Evolutionary conservation across 2,329 filamentous ascomycete genomes (phyloP), one percentile per base, ranked within the genome.

Genomic region (Penicillium capsulatum): DNA sequence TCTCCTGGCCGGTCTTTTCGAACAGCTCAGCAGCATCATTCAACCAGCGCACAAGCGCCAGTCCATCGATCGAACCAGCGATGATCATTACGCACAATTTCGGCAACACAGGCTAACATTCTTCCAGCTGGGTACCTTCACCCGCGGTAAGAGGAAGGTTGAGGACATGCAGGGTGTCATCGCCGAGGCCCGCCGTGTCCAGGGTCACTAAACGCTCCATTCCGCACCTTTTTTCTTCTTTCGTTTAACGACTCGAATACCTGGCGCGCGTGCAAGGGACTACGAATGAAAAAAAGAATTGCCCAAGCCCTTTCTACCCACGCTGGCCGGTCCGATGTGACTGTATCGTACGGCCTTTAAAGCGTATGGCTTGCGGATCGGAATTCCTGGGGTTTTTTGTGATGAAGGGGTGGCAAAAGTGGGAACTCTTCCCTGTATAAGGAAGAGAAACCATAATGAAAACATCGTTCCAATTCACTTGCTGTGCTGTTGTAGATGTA

Each of bases 91-190:
- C 7, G 22, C 22, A n/a, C n/a, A 37, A 11, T 17, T 31, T 8
- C 11, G n/a, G 19, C 29, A 40, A 22, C n/a, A 17, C 36, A 28
- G 7, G 32, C 53, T 57, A 50, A 59, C 51, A 32, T 48, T 37
- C 40, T 43, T 53, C 35, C 54, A 92, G 85, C 90, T 98, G 79
- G 92, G 92, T 71, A 97, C 92, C 63, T 97, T 97, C 75, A 86
- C 87, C 68, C 91, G 92, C 73, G 91, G 91, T 68, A 98, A 98
- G 91, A 84, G 81, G 72, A 98, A 98, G 91, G 92, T 98, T 61
- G 92, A 98, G 71, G 91, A 97, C 79, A 88, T 98, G 77, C 87
- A 89, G 77, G 83, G 87, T 66, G 86, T 98, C 74, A 98, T 98
- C 70, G 88, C 91, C 66, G 92, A 97, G 79, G 84, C 90, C 69